Conservation (phyloP, 345 rosid genomes). For the Aurinia saxatilis region DNA sequence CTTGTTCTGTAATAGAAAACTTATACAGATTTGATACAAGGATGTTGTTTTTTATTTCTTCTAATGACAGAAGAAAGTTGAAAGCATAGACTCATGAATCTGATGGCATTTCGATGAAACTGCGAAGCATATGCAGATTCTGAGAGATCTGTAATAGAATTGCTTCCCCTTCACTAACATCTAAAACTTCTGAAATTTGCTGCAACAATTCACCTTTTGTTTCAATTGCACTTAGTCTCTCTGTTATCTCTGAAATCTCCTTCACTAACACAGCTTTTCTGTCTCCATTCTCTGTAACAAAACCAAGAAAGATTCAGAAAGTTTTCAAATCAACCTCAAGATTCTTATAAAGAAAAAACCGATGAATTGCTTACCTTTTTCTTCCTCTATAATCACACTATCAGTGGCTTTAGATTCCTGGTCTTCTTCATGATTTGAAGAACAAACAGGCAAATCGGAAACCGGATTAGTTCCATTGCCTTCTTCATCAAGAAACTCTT, state of each 20-base stretch:
- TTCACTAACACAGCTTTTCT: conserved; percentile 19
- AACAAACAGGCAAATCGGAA: conserved; percentile 13
- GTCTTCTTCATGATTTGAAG: conserved; percentile 19
- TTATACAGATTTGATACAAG: conserved; percentile 23
- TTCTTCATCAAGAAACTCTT: conserved; percentile 27
- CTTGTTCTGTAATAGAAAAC: conserved; percentile 12
- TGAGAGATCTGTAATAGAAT: conserved; percentile 37
- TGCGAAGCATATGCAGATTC: conserved; percentile 41
- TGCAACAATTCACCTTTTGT: conserved; percentile 33
- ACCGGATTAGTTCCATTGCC: conserved; percentile 18
- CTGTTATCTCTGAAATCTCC: conserved; percentile 34
- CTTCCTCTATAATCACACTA: conserved; percentile 10
- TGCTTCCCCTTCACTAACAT: conserved; percentile 33
- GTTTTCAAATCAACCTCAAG: background rate
- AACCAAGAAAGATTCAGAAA: background rate
- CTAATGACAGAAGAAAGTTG: conserved; percentile 15
- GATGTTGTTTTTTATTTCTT: conserved; percentile 4
- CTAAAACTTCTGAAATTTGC: conserved; percentile 18
- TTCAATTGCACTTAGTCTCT: conserved; percentile 38
- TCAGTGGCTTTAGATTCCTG: background rate
- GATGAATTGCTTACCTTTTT: conserved; percentile 1
- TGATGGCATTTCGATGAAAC: conserved; percentile 31
- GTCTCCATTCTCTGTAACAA: conserved; percentile 19
- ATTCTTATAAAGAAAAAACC: background rate
- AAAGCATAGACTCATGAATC: conserved; percentile 7